Percentiles rank a stretch among this genome's conserved stretches.
Conservation (phyloP, 352 stramenopile genomes). For the Phytophthora foliorum region DNA sequence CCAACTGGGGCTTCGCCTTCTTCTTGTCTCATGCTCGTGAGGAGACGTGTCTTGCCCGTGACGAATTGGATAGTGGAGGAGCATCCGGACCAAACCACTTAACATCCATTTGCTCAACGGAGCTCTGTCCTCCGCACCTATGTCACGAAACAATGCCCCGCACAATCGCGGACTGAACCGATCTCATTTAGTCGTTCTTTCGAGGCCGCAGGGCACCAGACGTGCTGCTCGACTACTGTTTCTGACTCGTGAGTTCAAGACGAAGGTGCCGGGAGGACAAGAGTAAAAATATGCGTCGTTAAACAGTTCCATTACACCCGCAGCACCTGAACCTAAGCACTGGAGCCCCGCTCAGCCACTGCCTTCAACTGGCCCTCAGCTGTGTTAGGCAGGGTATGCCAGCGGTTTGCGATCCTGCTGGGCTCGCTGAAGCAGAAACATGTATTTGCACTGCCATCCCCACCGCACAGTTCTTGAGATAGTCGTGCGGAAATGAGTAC, state of each 20-base stretch:
- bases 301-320: constrained; percentile 1
- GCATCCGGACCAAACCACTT: constrained; percentile 12
- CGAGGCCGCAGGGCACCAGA: background rate
- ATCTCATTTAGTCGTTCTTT: constrained; percentile 9
- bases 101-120: constrained; percentile 7
- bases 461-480: too few species aligned
- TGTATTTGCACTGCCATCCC: background rate
- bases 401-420: constrained; percentile 3
- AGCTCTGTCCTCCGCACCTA: background rate
- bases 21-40: constrained; percentile 11
- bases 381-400: background rate
- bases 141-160: background rate
- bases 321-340: background rate
- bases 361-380: background rate
- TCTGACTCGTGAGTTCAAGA: constrained; percentile 4
- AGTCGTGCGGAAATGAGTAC: constrained; percentile 8
- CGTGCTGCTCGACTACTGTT: constrained; percentile 3
- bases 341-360: background rate
- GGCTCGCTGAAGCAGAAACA: constrained; percentile 5
- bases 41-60: constrained; percentile 1
- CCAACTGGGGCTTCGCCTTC: constrained; percentile 12
- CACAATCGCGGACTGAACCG: constrained; percentile 11
- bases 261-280: background rate
- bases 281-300: constrained; percentile 8
- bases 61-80: constrained; percentile 25